Evolutionary conservation across 179 eudicot genomes (phyloP), one percentile per base, ranked within the genome.

Genomic region (Corrigiola litoralis): DNA sequence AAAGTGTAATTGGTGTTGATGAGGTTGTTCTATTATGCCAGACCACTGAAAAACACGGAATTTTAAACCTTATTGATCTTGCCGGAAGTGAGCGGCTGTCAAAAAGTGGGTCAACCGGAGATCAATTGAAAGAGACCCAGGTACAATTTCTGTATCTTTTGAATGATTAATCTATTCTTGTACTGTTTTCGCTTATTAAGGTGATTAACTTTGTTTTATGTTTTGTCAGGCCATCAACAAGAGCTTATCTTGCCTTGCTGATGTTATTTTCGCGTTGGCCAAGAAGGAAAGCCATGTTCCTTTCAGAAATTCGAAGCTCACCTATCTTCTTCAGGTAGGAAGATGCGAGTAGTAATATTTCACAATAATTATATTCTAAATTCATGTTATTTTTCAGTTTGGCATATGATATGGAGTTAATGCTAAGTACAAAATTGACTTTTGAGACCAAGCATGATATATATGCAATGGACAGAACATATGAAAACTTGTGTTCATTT

Each of bases 61-160:
- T 88, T 25, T 58, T 88, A 32, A 88, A 88, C 67, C 86, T 88
- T 28, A 88, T 88, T 40, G 95, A 88, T 77, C 82, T 88, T 47
- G 95, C 95, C 65, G 95, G 95, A 48, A 88, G 95, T 63, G 95
- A 88, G 71, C 75, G 95, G 12, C 86, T 88, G 21, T 84, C 91
- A 23, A 82, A 80, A 74, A 88, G 95, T 77, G 95, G 91, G 27
- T 77, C 95, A 42, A 86, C 95, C 17, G 95, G 95, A 12, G 95
- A 88, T 58, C 80, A 87, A 47, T 69, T 86, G 67, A 88, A 84
- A 75, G 92, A 88, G 53, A 86, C 95, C 12, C 92, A 84, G 87
- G 94, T 87, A 56, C n/a, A 28, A 10, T 61, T 12, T 54, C 9
- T 12, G 7, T 31, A 18, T 13, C 24, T 58, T 44, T 17, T 68